These are phyloP conservation scores for Onygena corvina DNA, from an alignment of 2,329 filamentous ascomycete genomes.

Conservation along the genomic window DNA sequence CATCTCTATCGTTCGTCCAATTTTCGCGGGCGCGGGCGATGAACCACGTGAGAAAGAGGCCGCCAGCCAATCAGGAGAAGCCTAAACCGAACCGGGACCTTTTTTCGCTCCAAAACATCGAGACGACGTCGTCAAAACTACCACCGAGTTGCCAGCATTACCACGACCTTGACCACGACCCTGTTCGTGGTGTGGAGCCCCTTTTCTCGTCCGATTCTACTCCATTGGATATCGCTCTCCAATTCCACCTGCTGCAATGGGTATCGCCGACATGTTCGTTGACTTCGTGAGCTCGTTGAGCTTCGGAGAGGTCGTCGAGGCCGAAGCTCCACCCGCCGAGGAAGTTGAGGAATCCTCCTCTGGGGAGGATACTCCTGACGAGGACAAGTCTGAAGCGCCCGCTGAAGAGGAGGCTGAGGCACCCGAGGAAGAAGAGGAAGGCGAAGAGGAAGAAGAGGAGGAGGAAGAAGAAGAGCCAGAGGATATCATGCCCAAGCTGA, in stretches of 20 bases:
- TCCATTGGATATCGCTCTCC: background rate
- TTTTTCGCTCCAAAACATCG: slow-evolving; percentile 5
- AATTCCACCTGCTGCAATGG: slow-evolving; percentile 37
- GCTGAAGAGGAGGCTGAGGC: slow-evolving; percentile 42
- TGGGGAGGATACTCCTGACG: slow-evolving; percentile 19
- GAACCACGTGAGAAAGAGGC: background rate
- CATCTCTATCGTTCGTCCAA: background rate
- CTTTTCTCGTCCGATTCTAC: background rate
- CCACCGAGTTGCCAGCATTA: background rate
- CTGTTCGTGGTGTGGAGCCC: background rate
- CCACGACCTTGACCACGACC: slow-evolving; percentile 1
- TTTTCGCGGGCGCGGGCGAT: background rate
- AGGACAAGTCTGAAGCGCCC: slow-evolving; percentile 25
- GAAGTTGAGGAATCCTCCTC: slow-evolving; percentile 28
- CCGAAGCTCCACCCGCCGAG: slow-evolving; percentile 46
- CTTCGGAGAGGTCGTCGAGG: slow-evolving; percentile 45
- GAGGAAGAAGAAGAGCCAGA: slow-evolving; percentile 66
- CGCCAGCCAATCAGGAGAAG: background rate
- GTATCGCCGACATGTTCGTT: slow-evolving; percentile 52
- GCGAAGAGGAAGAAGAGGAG: slow-evolving; percentile 46
- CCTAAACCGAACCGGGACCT: background rate
- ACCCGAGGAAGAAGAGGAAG: slow-evolving; percentile 39
- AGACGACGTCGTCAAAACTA: background rate
- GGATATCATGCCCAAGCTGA: slow-evolving; percentile 76
- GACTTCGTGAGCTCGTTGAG: slow-evolving; percentile 55